These are phyloP conservation scores for Sapria himalayana DNA, from an alignment of 345 rosid species.

Conservation along the genomic window DNA sequence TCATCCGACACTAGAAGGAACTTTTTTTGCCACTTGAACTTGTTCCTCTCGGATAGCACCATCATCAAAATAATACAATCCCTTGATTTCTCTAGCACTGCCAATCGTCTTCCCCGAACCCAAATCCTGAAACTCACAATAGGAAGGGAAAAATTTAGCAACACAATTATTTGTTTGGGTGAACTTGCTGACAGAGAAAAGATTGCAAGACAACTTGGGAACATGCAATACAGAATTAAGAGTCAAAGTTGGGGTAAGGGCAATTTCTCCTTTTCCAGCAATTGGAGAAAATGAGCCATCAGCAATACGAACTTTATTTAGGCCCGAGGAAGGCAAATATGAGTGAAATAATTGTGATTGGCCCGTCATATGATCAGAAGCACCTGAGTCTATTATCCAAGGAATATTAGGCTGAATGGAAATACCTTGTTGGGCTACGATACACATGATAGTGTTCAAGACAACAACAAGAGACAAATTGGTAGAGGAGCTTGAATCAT, in stretches of 20 bases:
- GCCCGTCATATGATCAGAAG: background rate
- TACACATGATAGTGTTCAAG: background rate
- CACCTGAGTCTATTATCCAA: background rate
- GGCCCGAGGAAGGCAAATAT: background rate
- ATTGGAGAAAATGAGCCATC: background rate
- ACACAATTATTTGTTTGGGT: background rate
- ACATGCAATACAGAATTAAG: background rate
- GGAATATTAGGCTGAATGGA: no score
- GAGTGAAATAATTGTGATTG: background rate
- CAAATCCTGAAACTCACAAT: conserved; percentile 1
- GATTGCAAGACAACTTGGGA: conserved; percentile 1
- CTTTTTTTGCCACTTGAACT: background rate
- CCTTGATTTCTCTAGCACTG: background rate
- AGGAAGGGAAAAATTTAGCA: background rate
- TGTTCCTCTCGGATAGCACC: background rate
- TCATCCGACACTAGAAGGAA: no score
- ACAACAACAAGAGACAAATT: background rate
- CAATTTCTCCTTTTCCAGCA: background rate
- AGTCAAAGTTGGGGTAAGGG: background rate
- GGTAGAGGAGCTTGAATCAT: background rate
- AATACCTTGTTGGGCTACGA: background rate
- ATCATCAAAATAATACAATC: background rate
- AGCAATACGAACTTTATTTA: background rate
- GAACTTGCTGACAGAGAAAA: background rate
- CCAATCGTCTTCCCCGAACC: conserved; percentile 2